Evolutionary conservation across 2,329 filamentous ascomycete species (phyloP), one percentile per base, ranked within the genome.

Genomic region (Fusarium sp.): DNA sequence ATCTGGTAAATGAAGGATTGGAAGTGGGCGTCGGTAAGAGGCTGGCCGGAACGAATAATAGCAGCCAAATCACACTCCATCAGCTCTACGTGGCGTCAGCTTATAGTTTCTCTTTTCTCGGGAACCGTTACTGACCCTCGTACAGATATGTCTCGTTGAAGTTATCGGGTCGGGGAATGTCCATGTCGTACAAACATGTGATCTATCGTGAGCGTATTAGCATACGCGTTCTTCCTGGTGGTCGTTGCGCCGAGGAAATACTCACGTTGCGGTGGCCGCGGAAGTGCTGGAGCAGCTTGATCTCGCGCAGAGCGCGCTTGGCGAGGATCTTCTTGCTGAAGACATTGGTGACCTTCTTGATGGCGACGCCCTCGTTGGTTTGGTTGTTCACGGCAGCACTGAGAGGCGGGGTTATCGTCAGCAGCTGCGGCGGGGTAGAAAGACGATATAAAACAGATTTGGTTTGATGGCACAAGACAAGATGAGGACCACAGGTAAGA

Each of bases 1-100:
- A 99, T 99, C 86, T 99, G 96, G 85, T 99, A 99, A 82, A 99
- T 97, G 83, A 99, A 99, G 52, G 96, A 98, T 82, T 99, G 96
- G 85, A 99, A 99, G 81, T 99, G 96, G 56, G 96, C 96, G 78
- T 99, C 96, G 76, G 96, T 99, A 78, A 99, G 85, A 47, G 96
- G 94, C 80, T 99, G 96, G 66, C 96, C 96, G 41, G 95, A 98
- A 72, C 96, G 90, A 75, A 99, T 98, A 79, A 99, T 99, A 71
- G 96, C 96, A 32, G 96, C 96, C 78, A 99, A 82, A 82, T 99
- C 96, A 83, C 96, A 98, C 79, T 99, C 96, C 96, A 99, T 99
- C 80, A 99, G 86, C 82, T 99, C 96, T 97, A 77, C 30, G 20
- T 40, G 15, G 19, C 25, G 67, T 76, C 52, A 76, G 73, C 59